Conservation (phyloP, 805 yeast species). For the Kregervanrija delftensis region DNA sequence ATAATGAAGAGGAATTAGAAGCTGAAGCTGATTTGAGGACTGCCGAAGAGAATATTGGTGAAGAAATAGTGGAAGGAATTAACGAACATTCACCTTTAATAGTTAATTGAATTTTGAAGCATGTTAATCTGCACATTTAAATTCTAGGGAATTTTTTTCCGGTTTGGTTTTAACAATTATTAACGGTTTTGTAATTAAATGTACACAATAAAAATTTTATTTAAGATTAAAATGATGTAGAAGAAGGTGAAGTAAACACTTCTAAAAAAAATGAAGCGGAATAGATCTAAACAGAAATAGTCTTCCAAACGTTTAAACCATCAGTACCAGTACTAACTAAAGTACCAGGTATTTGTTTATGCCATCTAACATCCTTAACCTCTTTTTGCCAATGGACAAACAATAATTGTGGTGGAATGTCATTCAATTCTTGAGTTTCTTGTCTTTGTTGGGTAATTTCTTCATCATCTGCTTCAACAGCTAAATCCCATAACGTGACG, state of each 20-base stretch:
- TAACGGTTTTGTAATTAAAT: no score
- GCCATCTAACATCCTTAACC: constrained; percentile 98
- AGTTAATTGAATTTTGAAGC: background rate
- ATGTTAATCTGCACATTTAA: background rate
- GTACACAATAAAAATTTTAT: background rate
- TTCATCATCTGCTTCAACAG: constrained; percentile 98
- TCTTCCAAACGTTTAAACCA: constrained; percentile 93
- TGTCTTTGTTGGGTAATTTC: constrained; percentile 82
- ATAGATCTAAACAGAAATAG: constrained; percentile 71
- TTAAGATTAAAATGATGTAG: background rate
- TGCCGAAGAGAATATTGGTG: constrained; percentile 7
- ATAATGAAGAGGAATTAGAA: constrained; percentile 17
- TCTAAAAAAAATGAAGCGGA: background rate
- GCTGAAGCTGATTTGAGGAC: constrained; percentile 14
- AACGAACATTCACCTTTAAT: constrained; percentile 4
- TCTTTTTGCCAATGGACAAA: constrained; percentile 98
- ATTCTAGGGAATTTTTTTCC: background rate
- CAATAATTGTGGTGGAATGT: constrained; percentile 89
- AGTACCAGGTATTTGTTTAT: constrained; percentile 92
- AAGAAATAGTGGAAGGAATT: background rate
- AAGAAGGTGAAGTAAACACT: background rate
- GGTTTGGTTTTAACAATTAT: no score
- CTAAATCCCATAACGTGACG: constrained; percentile 95
- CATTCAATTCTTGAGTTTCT: constrained; percentile 72
- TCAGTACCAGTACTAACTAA: constrained; percentile 92